A percentile compares a stretch with the other conserved stretches of the same genome.
Evolutionary conservation across 2,329 filamentous ascomycete species (phyloP).

Genomic region (Colletotrichum endophyticum): DNA sequence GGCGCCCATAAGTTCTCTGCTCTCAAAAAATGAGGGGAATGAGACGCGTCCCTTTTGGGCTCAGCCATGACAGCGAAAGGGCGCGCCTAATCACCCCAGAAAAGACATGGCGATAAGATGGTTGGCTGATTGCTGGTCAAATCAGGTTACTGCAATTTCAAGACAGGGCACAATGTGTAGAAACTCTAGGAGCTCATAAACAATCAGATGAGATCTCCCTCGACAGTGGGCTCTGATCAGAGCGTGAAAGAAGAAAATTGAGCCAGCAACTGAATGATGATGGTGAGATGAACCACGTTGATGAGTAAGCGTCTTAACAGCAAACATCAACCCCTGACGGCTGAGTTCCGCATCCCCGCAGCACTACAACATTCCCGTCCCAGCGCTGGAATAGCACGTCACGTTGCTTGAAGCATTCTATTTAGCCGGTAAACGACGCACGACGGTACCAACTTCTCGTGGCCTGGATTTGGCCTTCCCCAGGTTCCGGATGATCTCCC

Average conservation of each 20-base stretch:
- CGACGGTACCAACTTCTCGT: not conserved
- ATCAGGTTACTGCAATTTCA: not conserved
- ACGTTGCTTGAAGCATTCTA: not conserved
- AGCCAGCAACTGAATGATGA: not conserved
- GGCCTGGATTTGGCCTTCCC: not conserved
- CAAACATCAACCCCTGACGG: not conserved
- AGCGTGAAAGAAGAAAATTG: not conserved
- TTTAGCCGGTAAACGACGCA: slow-evolving; percentile 5
- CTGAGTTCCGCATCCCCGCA: not conserved
- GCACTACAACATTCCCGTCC: not conserved
- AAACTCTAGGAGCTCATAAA: not conserved
- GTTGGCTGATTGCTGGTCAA: not conserved
- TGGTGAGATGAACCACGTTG: not conserved
- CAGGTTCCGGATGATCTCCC: not conserved
- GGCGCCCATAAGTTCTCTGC: not conserved
- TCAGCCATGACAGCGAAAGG: not conserved
- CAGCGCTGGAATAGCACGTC: not conserved
- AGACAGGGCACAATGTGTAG: not conserved
- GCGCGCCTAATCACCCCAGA: not conserved
- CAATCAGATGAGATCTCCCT: not conserved
- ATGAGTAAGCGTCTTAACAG: not conserved
- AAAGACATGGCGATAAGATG: not conserved
- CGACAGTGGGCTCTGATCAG: not conserved
- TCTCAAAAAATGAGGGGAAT: not conserved
- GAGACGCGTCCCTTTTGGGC: not conserved